Evolutionary conservation across 169 alveolate species (phyloP), one percentile per base, ranked within the genome.

Genomic region (Plasmodium gaboni): DNA sequence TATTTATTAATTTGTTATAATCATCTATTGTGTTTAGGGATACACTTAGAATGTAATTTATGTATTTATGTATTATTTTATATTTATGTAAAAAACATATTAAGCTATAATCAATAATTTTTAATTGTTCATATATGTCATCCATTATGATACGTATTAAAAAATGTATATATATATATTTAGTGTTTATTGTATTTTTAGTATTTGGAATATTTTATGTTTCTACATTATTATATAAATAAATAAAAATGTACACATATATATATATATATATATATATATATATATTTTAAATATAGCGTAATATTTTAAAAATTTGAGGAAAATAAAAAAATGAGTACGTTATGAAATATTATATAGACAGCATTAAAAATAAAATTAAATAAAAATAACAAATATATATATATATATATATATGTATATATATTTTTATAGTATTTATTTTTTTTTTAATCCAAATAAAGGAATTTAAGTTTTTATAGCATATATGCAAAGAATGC

Each of bases 401-500:
- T 32, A 32, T 19, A 19, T 19, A 19, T 19, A 0, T 19, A 19
- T n/a, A 26, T 26, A 26, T 26, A 26, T 26, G n/a, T n/a, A n/a
- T n/a, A n/a, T 19, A 19, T 32, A 32, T 32, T 5, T 32, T 5
- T 32, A 32, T 32, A 32, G 6, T 32, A 32, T 32, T 32, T 32
- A 32, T 32, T 32, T 3, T 32, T 32, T 32, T 32, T 32, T 32
- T 4, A 32, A 32, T 32, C 44, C 44, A 32, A 32, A 32, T 13
- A 51, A 51, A 51, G 22, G 22, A 13, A 55, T 15, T 94, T 92
- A 94, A 10, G 94, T 91, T 63, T 89, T 86, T 69, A 88, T 78
- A 5, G 96, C 95, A 91, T 93, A 94, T 32, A 94, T 94, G 17
- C 95, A 91, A 24, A 93, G 93, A 74, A 94, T 92, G 69, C 97